A percentile compares a stretch with the other conserved stretches of the same genome.
Conservation (phyloP, 176 grass and related monocot species). For the Olyra latifolia region DNA sequence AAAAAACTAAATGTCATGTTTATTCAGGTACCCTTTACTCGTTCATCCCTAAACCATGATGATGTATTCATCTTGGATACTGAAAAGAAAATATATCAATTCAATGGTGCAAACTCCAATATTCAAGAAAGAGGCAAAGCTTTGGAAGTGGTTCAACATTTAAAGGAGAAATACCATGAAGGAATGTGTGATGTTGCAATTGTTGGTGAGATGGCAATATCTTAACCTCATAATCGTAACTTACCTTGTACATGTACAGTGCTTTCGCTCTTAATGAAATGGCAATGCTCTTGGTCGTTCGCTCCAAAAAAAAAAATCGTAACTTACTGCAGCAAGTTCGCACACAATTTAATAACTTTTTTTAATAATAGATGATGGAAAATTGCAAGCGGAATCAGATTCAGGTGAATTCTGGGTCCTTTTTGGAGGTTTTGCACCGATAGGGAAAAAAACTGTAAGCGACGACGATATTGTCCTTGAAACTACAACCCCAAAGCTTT, state of each 20-base stretch:
- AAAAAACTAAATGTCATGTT: constrained; percentile 33
- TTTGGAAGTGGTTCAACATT: constrained; percentile 91
- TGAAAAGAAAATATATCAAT: constrained; percentile 89
- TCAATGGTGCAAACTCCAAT: constrained; percentile 96
- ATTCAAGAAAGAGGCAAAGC: constrained; percentile 99
- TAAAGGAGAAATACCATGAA: constrained; percentile 87
- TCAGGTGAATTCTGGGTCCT: constrained; percentile 96
- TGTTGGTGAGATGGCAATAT: constrained; percentile 58
- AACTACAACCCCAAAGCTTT: constrained; percentile 71
- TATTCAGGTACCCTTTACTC: constrained; percentile 93
- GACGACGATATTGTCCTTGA: constrained; percentile 82
- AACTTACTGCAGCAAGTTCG: not conserved
- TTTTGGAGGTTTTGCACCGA: constrained; percentile 97
- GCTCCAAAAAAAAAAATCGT: too few species aligned
- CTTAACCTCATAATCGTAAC: constrained; percentile 2
- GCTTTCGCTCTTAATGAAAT: too few species aligned
- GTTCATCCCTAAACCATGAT: constrained; percentile 89
- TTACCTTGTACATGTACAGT: too few species aligned
- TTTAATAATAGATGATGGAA: constrained; percentile 79
- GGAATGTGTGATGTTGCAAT: constrained; percentile 89
- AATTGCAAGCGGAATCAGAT: constrained; percentile 85
- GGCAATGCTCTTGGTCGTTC: too few species aligned
- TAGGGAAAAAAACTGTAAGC: constrained; percentile 67
- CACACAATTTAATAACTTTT: not conserved
- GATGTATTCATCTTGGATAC: constrained; percentile 97